Conservation (phyloP, 2,329 filamentous ascomycete genomes). For the Scorias spongiosa region DNA sequence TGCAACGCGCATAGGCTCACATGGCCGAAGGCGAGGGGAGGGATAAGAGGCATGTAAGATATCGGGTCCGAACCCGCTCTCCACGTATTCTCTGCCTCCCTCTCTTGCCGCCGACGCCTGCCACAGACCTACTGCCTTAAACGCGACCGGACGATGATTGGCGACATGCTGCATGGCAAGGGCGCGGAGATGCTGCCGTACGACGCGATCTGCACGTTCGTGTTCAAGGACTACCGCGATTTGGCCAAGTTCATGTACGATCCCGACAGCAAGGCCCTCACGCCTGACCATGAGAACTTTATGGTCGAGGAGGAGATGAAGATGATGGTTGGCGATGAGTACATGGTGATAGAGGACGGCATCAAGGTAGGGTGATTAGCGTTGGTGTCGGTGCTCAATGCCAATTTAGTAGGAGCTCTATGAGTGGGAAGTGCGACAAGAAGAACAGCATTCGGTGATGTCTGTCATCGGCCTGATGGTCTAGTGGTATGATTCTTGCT, state of each 20-base stretch:
- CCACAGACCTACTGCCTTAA: constrained; percentile 29
- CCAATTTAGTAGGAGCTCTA: too few relatives aligned
- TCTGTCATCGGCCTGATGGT: constrained; percentile 6
- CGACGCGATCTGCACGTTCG: constrained; percentile 34
- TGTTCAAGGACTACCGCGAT: constrained; percentile 31
- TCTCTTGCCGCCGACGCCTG: not conserved
- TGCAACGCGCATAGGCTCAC: too few relatives aligned
- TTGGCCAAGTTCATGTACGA: constrained; percentile 33
- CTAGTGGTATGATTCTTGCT: constrained; percentile 1
- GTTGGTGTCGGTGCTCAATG: too few relatives aligned
- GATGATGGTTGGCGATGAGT: constrained; percentile 34
- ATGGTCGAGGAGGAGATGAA: constrained; percentile 23
- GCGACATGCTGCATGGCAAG: constrained; percentile 31
- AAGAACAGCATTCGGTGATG: not conserved
- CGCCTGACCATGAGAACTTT: constrained; percentile 21
- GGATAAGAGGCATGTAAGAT: too few relatives aligned
- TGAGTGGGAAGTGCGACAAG: too few relatives aligned
- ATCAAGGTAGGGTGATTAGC: constrained; percentile 9
- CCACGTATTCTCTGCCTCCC: not conserved
- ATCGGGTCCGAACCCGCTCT: not conserved
- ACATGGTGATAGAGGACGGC: constrained; percentile 24
- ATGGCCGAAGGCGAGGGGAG: too few relatives aligned
- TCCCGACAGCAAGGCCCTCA: constrained; percentile 26
- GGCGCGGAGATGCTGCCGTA: constrained; percentile 26
- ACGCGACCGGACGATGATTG: constrained; percentile 28